Evolutionary conservation across 2,329 filamentous ascomycete species (phyloP).

Genomic region (Aspergillus arachidicola): DNA sequence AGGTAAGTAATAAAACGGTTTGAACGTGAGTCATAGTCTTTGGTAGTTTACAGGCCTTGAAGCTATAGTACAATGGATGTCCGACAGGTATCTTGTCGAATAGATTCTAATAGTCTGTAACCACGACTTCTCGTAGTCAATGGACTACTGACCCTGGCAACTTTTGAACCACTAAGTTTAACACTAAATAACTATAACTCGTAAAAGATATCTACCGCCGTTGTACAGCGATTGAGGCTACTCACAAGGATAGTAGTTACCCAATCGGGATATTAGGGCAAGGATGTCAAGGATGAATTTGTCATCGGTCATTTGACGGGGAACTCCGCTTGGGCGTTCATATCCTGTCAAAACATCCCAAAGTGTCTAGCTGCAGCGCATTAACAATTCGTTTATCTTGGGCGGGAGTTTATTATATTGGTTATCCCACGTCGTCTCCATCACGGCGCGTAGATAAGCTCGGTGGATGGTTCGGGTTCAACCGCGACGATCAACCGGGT

Average conservation of each 20-base stretch:
- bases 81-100: no score
- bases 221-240: background rate
- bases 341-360: background rate
- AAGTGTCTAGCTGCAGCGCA: background rate
- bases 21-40: background rate
- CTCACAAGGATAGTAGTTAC: background rate
- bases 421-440: conserved; percentile 8
- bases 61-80: background rate
- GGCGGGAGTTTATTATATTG: background rate
- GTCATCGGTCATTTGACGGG: background rate
- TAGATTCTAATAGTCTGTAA: no score
- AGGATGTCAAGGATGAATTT: background rate
- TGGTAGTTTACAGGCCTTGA: background rate
- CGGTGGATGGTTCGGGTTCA: conserved; percentile 21
- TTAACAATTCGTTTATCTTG: background rate
- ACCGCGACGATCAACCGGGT: conserved; percentile 29
- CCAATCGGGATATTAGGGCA: background rate
- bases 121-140: background rate
- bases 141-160: background rate
- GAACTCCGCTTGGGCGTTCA: background rate
- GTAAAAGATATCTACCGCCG: background rate
- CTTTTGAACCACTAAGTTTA: background rate
- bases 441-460: conserved; percentile 29
- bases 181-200: background rate
- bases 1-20: background rate